Percentiles rank a stretch among this genome's conserved stretches.
phyloP scores from a whole-genome alignment of 805 yeast species.

The Kluyveromyces lactis region DNA sequence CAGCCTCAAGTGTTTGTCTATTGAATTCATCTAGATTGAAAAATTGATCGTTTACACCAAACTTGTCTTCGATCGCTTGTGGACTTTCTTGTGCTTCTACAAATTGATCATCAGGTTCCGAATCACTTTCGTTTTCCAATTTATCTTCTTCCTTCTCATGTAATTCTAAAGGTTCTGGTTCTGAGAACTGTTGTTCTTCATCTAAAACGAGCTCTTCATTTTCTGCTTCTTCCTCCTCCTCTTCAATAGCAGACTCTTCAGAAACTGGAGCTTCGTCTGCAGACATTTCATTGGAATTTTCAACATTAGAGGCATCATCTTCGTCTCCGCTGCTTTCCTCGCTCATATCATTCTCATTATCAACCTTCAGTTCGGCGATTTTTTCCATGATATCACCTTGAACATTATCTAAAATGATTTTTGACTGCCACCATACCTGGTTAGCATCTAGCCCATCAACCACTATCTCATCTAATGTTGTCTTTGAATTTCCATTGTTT shows the following conservation, averaged over 20 bases:
- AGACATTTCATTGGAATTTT: conserved; percentile 11
- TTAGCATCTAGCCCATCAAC: conserved; percentile 82
- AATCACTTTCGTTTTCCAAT: conserved; percentile 11
- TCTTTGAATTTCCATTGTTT: conserved; percentile 19
- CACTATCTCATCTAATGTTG: conserved; percentile 73
- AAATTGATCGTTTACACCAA: conserved; percentile 74
- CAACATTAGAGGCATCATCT: conserved; percentile 35
- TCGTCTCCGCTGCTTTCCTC: conserved; percentile 20
- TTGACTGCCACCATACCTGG: conserved; percentile 91
- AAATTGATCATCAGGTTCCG: conserved; percentile 20
- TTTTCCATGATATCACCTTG: conserved; percentile 54
- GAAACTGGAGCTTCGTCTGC: conserved; percentile 11
- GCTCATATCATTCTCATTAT: conserved; percentile 13
- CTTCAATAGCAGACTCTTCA: conserved; percentile 21
- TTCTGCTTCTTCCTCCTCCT: conserved; percentile 13
- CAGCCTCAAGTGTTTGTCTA: conserved; percentile 60
- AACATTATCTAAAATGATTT: conserved; percentile 72
- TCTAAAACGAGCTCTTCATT: conserved; percentile 15
- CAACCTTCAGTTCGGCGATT: conserved; percentile 43
- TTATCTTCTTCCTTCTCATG: conserved; percentile 26
- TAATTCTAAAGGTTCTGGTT: conserved; percentile 20
- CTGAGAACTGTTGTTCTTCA: conserved; percentile 19
- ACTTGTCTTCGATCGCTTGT: conserved; percentile 30
- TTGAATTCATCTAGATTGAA: conserved; percentile 82
- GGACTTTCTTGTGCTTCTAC: conserved; percentile 21